A percentile compares a stretch with the other conserved stretches of the same genome.
These are phyloP conservation scores for Powellomyces hirtus DNA, from an alignment of 192 early-diverging fungal genomes.

Conservation along the genomic window DNA sequence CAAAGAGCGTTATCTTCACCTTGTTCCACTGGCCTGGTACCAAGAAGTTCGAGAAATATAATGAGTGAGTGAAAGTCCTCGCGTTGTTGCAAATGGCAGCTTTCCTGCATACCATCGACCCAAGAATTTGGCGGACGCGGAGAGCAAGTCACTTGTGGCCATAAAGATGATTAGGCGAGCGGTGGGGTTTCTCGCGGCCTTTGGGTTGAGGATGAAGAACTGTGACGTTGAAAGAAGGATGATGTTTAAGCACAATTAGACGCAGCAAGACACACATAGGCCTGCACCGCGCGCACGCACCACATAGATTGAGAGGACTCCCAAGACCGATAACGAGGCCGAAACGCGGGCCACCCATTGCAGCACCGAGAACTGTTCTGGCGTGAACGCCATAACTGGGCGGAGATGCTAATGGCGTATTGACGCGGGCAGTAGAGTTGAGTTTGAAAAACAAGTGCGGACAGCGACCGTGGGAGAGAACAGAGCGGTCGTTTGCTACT, in stretches of 20 bases:
- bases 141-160: slow-evolving; percentile 1
- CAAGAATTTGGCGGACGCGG: slow-evolving; percentile 9
- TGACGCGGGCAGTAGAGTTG: too few relatives aligned
- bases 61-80: too few relatives aligned
- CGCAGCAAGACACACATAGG: too few relatives aligned
- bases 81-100: too few relatives aligned
- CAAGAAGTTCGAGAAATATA: too few relatives aligned
- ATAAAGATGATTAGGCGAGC: slow-evolving; percentile 21
- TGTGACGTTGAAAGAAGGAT: background rate
- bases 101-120: background rate
- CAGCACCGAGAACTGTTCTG: background rate
- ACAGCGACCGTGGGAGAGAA: too few relatives aligned
- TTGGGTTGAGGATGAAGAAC: slow-evolving; percentile 13
- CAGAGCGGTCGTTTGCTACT: too few relatives aligned
- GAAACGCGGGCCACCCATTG: slow-evolving; percentile 2
- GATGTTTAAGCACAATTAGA: too few relatives aligned
- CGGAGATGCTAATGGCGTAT: background rate
- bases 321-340: slow-evolving; percentile 3
- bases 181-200: slow-evolving; percentile 4
- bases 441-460: too few relatives aligned
- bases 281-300: too few relatives aligned
- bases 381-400: slow-evolving; percentile 2
- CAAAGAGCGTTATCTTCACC: background rate
- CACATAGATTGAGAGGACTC: background rate
- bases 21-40: background rate